These are phyloP conservation scores for Penicillium fuscoglaucum DNA, from an alignment of 2,329 filamentous ascomycete genomes.

Conservation along the genomic window DNA sequence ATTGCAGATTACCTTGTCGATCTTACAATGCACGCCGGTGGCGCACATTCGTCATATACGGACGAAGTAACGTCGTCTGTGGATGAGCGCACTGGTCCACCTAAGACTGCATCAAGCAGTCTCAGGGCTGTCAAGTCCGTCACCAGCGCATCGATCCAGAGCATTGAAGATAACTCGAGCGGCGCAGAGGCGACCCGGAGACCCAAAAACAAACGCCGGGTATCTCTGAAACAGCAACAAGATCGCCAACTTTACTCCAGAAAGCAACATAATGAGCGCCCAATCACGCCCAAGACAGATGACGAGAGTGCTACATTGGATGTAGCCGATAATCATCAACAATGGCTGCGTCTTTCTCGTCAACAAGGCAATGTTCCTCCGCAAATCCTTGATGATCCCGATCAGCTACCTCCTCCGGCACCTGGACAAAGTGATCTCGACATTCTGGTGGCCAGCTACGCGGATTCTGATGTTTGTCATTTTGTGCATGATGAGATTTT, in stretches of 20 bases:
- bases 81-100: slow-evolving; percentile 59
- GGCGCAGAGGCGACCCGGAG: slow-evolving; percentile 61
- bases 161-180: slow-evolving; percentile 66
- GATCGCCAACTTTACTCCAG: slow-evolving; percentile 88
- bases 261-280: slow-evolving; percentile 55
- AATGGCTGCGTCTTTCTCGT: slow-evolving; percentile 61
- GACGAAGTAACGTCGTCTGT: slow-evolving; percentile 55
- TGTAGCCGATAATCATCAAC: slow-evolving; percentile 53
- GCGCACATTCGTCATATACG: slow-evolving; percentile 53
- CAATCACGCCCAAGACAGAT: slow-evolving; percentile 62
- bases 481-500: slow-evolving; percentile 76
- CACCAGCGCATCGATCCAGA: slow-evolving; percentile 75
- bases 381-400: slow-evolving; percentile 68
- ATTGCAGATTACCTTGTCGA: slow-evolving; percentile 98
- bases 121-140: slow-evolving; percentile 87
- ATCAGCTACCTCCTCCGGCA: slow-evolving; percentile 60
- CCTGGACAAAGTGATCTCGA: slow-evolving; percentile 75
- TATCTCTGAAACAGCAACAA: slow-evolving; percentile 82
- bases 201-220: slow-evolving; percentile 68
- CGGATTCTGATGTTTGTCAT: slow-evolving; percentile 72
- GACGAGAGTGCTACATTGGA: slow-evolving; percentile 59
- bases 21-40: slow-evolving; percentile 90
- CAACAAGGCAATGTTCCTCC: slow-evolving; percentile 56
- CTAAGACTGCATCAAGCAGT: slow-evolving; percentile 78
- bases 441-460: slow-evolving; percentile 72